Conservation (phyloP, 345 rosid species). For the Erysimum cheiranthoides region DNA sequence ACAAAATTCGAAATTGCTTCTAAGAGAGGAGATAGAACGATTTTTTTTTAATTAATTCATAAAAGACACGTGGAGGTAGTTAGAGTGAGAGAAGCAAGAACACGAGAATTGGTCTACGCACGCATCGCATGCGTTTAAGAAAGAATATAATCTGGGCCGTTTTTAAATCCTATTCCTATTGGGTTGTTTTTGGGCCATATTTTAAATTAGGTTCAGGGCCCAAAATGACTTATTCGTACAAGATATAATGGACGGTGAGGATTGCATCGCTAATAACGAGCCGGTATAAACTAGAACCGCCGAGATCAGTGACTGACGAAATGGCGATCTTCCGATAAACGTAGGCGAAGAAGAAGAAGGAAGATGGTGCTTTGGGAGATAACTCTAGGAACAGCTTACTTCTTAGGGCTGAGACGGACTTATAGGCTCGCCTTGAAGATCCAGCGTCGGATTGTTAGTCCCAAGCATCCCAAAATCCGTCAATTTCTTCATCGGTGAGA, state of each 20-base stretch:
- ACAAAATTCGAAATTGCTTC: slow-evolving; percentile 36
- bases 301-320: neutral
- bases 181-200: neutral
- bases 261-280: slow-evolving; percentile 1
- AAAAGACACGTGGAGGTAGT: slow-evolving; percentile 4
- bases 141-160: too few relatives aligned
- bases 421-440: slow-evolving; percentile 71
- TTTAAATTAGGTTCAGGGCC: neutral
- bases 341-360: slow-evolving; percentile 13
- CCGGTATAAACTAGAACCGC: neutral
- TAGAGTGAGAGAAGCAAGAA: too few relatives aligned
- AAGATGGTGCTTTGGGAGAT: slow-evolving; percentile 95
- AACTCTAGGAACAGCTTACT: slow-evolving; percentile 82
- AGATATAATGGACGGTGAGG: neutral
- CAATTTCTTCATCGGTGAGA: slow-evolving; percentile 64
- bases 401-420: slow-evolving; percentile 83
- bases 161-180: neutral
- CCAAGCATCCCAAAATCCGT: slow-evolving; percentile 66
- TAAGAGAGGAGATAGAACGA: neutral
- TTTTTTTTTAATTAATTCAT: too few relatives aligned
- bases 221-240: neutral
- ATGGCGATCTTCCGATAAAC: neutral
- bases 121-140: too few relatives aligned
- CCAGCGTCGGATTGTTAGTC: slow-evolving; percentile 67
- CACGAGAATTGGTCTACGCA: too few relatives aligned